A percentile compares a stretch with the other conserved stretches of the same genome.
phyloP scores from a whole-genome alignment of 1,284 basidiomycete species.

The Kalmanozyma brasiliensis region DNA sequence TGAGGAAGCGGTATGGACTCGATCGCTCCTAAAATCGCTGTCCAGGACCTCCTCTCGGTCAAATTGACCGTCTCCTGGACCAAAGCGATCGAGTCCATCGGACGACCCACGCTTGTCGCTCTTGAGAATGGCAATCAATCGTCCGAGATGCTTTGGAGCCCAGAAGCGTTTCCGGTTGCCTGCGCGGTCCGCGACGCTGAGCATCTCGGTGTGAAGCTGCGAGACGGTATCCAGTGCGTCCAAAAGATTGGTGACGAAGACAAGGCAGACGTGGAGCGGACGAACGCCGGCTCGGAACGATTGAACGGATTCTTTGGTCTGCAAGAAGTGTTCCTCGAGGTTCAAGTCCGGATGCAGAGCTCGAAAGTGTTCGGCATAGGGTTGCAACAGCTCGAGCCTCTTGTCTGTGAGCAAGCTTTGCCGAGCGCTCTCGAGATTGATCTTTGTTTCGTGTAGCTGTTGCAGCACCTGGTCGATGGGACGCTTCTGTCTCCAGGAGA shows the following conservation, averaged over 20 bases:
- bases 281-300: slow-evolving; percentile 63
- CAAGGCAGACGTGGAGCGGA: slow-evolving; percentile 71
- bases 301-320: slow-evolving; percentile 26
- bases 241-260: slow-evolving; percentile 71
- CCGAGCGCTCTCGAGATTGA: slow-evolving; percentile 34
- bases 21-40: slow-evolving; percentile 32
- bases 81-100: slow-evolving; percentile 32
- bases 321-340: slow-evolving; percentile 35
- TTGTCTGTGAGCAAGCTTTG: slow-evolving; percentile 60
- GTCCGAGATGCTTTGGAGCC: slow-evolving; percentile 72
- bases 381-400: slow-evolving; percentile 72
- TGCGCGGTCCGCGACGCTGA: slow-evolving; percentile 69
- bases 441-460: slow-evolving; percentile 68
- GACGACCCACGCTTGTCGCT: slow-evolving; percentile 38
- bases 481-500: slow-evolving; percentile 38
- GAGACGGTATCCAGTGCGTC: slow-evolving; percentile 71
- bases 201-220: slow-evolving; percentile 70
- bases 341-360: slow-evolving; percentile 35
- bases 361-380: slow-evolving; percentile 64
- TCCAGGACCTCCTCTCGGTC: slow-evolving; percentile 43
- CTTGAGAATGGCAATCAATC: slow-evolving; percentile 66
- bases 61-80: slow-evolving; percentile 24
- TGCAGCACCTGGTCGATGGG: slow-evolving; percentile 52
- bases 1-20: slow-evolving; percentile 16
- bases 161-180: slow-evolving; percentile 70